These are phyloP conservation scores for Diaporthe sp. DNA, from an alignment of 2,329 filamentous ascomycete species.

Conservation along the genomic window DNA sequence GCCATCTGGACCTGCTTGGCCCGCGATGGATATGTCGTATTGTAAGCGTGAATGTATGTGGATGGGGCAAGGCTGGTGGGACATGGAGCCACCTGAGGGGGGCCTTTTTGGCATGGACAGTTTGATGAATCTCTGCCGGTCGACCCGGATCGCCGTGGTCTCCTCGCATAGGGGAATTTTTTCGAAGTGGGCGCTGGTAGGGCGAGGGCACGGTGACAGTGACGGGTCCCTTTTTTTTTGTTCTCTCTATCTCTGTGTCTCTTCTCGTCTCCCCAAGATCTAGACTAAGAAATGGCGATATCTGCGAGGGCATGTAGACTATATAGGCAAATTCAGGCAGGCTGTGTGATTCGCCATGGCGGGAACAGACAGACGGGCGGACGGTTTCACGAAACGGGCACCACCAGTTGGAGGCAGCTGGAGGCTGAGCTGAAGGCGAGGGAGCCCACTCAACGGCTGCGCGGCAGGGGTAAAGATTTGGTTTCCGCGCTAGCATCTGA, in stretches of 20 bases:
- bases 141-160: slow-evolving; percentile 14
- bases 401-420: too few species aligned
- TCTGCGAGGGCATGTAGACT: not conserved
- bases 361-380: not conserved
- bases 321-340: not conserved
- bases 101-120: slow-evolving; percentile 1
- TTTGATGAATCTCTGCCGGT: slow-evolving; percentile 24
- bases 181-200: slow-evolving; percentile 24
- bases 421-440: slow-evolving; percentile 10
- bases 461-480: slow-evolving; percentile 11
- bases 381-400: slow-evolving; percentile 27
- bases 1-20: slow-evolving; percentile 2
- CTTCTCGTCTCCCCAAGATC: not conserved
- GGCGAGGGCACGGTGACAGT: slow-evolving; percentile 4
- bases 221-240: slow-evolving; percentile 1
- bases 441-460: slow-evolving; percentile 20
- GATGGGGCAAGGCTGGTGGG: slow-evolving; percentile 20
- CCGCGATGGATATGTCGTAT: slow-evolving; percentile 20
- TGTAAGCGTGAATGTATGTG: not conserved
- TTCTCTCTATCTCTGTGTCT: not conserved
- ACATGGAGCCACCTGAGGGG: slow-evolving; percentile 18
- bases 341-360: slow-evolving; percentile 1
- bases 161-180: not conserved
- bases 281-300: not conserved
- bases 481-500: slow-evolving; percentile 32